Base-by-base conservation (phyloP, 2,329 filamentous ascomycete genomes). In the Hansfordia pulvinata region DNA sequence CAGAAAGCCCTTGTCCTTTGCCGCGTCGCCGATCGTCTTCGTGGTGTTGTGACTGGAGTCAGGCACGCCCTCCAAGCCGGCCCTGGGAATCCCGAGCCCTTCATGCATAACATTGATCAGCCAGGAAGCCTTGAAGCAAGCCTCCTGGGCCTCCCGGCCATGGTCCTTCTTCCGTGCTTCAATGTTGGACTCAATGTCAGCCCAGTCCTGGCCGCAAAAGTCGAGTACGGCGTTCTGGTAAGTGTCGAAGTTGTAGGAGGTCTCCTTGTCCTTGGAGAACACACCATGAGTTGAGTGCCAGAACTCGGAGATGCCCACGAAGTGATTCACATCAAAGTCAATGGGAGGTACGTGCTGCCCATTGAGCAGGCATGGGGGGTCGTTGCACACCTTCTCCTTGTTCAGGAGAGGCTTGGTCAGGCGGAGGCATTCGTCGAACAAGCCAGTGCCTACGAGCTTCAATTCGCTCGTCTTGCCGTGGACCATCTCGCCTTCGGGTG, bases 121-220 rank as follows among this genome's bases (percentile, higher is more conserved):
- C 90, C 92, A 98, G 5, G 84, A 90, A 0, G 90, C 86, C 51
- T 98, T 98, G 64, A 98, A 98, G 50, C 90, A 98, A 2, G 93
- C 81, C 45, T 93, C 76, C 36, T 78, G 70, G 5, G 86, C 86
- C 26, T 76, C 80, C 41, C 78, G 71, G 2, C 84, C 67, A 37
- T 86, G 85, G 35, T 81, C 73, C 33, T 82, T 88, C 45, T 79
- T 78, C 23, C 77, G 51, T n/a, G 50, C 46, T 8, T 64, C 56
- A 4, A 93, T 55, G 13, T 71, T 75, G 8, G 64, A 55, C 36
- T 77, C 64, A 26, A 98, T 92, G 8, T 69, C 59, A 2, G 65
- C 58, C 92, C 92, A 98, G 29, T 84, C 71, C 39, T 77, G 74
- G 23, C 69, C 76, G 50, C 90, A 98, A 43, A 93, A 96, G 6